Base-by-base conservation (phyloP, 2,329 filamentous ascomycete species). In the Sporothrix brasiliensis region DNA sequence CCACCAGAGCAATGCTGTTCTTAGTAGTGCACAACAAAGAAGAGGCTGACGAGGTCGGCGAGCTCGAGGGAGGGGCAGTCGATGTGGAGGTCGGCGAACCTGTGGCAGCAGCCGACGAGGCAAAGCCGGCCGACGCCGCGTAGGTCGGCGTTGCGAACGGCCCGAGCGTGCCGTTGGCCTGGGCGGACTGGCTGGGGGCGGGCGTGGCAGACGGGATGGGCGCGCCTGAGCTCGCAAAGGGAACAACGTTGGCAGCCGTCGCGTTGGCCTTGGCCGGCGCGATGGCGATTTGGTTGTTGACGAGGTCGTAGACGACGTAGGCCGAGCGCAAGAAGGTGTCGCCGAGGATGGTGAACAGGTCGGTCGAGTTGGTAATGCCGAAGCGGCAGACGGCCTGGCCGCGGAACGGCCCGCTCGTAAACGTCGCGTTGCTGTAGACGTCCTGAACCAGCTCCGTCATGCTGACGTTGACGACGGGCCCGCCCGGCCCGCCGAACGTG, bases 321-420 rank as follows among this genome's bases (percentile, higher is more conserved):
- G 86, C 86, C 0, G 86, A 88, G 69, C 86, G 83, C 41, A 88
- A 77, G 76, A 89, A 88, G 0, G 83, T 86, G 74, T 87, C 86
- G 53, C 86, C 86, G 10, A 88, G 81, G 54, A 88, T 78, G 73
- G 79, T 85, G 0, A 81, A 78, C 2, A 77, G 72, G 27, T 75
- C 75, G 27, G 77, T 81, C 67, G 81, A 80, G 75, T 85, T 85
- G 74, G 86, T 82, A 69, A 89, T 84, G 49, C 88, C 87, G 69
- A 89, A 87, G 67, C 81, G 79, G 75, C 87, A 89, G 0, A 81
- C 79, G 0, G 78, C 73, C 75, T 85, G 75, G 53, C 84, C 85
- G 50, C 78, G 74, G 74, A 84, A 83, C 7, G 74, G 74, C 5
- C 84, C 83, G 11, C 77, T 76, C 2, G 75, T 69, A 75, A 86